Evolutionary conservation across 352 stramenopile species (phyloP).

Genomic region (Globisporangium solare): DNA sequence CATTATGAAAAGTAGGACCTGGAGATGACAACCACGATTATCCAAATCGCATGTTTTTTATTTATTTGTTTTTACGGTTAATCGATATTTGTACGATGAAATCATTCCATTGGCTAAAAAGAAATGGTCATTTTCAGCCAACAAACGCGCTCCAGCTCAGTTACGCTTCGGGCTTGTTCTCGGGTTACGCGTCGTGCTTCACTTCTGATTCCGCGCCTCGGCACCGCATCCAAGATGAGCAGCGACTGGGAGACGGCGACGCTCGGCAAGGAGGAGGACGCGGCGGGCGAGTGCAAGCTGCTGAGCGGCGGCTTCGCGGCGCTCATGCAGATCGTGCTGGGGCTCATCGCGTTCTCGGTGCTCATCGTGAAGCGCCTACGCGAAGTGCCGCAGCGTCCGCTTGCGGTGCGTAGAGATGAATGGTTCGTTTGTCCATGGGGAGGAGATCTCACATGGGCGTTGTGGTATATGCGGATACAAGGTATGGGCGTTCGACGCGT

Average conservation of each 20-base stretch:
- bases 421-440: too few relatives aligned
- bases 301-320: constrained; percentile 74
- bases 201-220: neutral
- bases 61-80: too few relatives aligned
- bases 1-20: too few relatives aligned
- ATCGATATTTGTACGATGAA: too few relatives aligned
- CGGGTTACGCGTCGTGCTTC: neutral
- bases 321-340: constrained; percentile 70
- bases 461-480: constrained; percentile 20
- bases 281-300: constrained; percentile 76
- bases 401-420: constrained; percentile 39
- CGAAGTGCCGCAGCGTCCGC: constrained; percentile 69
- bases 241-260: neutral
- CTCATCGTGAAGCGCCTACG: constrained; percentile 69
- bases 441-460: neutral
- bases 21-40: too few relatives aligned
- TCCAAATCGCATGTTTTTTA: too few relatives aligned
- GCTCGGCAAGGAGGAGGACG: constrained; percentile 6
- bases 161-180: neutral
- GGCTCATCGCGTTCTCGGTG: constrained; percentile 80
- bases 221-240: neutral
- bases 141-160: neutral
- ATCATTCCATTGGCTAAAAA: too few relatives aligned
- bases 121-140: neutral
- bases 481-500: constrained; percentile 83